Evolutionary conservation across 2,329 filamentous ascomycete genomes (phyloP).

Genomic region (Diaporthe vaccinii): DNA sequence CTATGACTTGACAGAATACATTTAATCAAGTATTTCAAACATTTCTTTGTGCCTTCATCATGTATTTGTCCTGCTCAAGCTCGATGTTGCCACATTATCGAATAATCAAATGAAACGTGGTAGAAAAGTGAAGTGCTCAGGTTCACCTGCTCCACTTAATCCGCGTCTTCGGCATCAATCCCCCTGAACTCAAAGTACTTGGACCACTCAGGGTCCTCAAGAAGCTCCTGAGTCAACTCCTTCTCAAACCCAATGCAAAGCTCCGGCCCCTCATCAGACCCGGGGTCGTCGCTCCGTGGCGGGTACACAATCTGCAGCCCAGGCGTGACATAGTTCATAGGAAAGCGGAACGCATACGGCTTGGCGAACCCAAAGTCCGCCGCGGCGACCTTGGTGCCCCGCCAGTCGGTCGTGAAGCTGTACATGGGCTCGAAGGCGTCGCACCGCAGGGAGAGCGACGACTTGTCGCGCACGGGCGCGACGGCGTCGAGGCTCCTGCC

Average conservation of each 20-base stretch:
- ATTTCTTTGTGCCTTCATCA: neutral
- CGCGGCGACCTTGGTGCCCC: constrained; percentile 47
- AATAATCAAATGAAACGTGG: too few species aligned
- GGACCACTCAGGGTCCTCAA: constrained; percentile 52
- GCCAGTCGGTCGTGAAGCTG: constrained; percentile 52
- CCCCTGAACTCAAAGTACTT: constrained; percentile 56
- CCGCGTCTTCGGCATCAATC: constrained; percentile 41
- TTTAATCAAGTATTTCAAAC: neutral
- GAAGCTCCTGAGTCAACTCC: constrained; percentile 47
- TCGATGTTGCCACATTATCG: too few species aligned
- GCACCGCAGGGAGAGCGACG: constrained; percentile 49
- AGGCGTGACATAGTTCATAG: constrained; percentile 48
- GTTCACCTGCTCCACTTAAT: neutral
- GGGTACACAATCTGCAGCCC: constrained; percentile 51
- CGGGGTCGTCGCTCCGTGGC: constrained; percentile 43
- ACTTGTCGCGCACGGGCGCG: constrained; percentile 54
- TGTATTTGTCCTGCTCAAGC: neutral
- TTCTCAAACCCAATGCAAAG: constrained; percentile 53
- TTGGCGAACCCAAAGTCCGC: constrained; percentile 54
- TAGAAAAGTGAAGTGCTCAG: neutral
- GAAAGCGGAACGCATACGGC: constrained; percentile 51
- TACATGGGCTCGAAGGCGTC: constrained; percentile 53
- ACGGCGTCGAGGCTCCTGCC: constrained; percentile 48
- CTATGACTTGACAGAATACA: neutral
- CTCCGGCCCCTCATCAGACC: constrained; percentile 53